Percentiles rank a stretch among this genome's conserved stretches.
These are phyloP conservation scores for Anaeromyces robustus DNA, from an alignment of 192 early-diverging fungal species.

Conservation along the genomic window DNA sequence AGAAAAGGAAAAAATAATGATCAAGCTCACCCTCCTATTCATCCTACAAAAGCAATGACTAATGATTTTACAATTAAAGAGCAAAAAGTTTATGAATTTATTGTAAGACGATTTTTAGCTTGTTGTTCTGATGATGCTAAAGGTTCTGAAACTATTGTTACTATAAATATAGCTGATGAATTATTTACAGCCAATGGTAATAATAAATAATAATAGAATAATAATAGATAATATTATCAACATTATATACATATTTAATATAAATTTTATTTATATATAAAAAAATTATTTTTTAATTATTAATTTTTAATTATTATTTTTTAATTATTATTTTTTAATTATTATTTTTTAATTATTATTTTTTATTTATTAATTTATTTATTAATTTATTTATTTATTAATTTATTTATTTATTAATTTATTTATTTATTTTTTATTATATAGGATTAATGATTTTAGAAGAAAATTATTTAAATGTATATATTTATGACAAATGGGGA, in stretches of 20 bases:
- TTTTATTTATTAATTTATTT: too few relatives aligned
- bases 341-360: too few relatives aligned
- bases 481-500: slow-evolving; percentile 79
- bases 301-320: too few relatives aligned
- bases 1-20: slow-evolving; percentile 77
- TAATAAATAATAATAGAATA: too few relatives aligned
- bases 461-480: slow-evolving; percentile 84
- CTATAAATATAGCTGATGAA: slow-evolving; percentile 54
- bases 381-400: too few relatives aligned
- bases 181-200: slow-evolving; percentile 52
- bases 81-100: slow-evolving; percentile 67
- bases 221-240: too few relatives aligned
- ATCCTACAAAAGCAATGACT: slow-evolving; percentile 49
- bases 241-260: too few relatives aligned
- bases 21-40: slow-evolving; percentile 96
- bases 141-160: slow-evolving; percentile 66
- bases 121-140: slow-evolving; percentile 82
- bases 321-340: too few relatives aligned
- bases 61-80: slow-evolving; percentile 46
- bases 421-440: too few relatives aligned
- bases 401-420: too few relatives aligned
- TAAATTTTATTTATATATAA: too few relatives aligned
- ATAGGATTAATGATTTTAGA: slow-evolving; percentile 63
- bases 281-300: too few relatives aligned
- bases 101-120: slow-evolving; percentile 74